Percentiles rank a stretch among this genome's conserved stretches.
phyloP scores from a whole-genome alignment of 148 eudicot genomes.

The Pharnaceum exiguum region DNA sequence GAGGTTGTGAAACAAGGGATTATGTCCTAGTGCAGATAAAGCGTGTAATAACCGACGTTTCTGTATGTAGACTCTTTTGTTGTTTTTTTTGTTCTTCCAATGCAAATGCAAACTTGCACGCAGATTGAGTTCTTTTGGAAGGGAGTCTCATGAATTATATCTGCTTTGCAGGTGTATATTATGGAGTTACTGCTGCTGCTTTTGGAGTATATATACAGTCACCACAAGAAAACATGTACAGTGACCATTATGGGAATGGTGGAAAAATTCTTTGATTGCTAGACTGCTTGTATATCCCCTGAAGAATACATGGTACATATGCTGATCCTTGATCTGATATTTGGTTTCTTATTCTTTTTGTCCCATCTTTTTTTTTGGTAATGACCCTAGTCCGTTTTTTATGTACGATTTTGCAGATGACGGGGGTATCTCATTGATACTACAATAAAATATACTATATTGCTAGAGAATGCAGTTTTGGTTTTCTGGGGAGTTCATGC shows the following conservation, averaged over 20 bases:
- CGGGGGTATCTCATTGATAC: conserved; percentile 5
- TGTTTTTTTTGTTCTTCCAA: background rate
- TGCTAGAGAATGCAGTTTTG: background rate
- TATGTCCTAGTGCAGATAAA: conserved; percentile 3
- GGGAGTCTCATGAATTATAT: conserved; percentile 3
- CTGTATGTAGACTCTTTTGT: background rate
- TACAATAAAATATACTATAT: conserved; percentile 6
- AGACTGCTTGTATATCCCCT: conserved; percentile 21
- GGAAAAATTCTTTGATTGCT: background rate
- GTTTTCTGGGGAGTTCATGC: conserved; percentile 1
- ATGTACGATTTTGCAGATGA: background rate
- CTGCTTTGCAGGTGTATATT: conserved; percentile 18
- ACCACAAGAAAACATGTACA: conserved; percentile 20
- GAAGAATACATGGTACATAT: conserved; percentile 16
- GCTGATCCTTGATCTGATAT: background rate
- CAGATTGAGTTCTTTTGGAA: background rate
- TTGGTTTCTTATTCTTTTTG: background rate
- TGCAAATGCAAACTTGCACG: background rate
- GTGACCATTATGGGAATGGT: conserved; percentile 6
- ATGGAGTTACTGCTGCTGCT: conserved; percentile 8
- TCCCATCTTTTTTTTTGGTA: background rate
- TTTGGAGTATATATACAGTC: conserved; percentile 4
- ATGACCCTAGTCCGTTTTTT: background rate
- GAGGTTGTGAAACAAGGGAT: background rate
- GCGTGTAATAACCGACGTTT: too few species aligned